Percentiles rank a stretch among this genome's conserved stretches.
Evolutionary conservation across 176 grass and related monocot genomes (phyloP).

Genomic region (Eleusine indica): DNA sequence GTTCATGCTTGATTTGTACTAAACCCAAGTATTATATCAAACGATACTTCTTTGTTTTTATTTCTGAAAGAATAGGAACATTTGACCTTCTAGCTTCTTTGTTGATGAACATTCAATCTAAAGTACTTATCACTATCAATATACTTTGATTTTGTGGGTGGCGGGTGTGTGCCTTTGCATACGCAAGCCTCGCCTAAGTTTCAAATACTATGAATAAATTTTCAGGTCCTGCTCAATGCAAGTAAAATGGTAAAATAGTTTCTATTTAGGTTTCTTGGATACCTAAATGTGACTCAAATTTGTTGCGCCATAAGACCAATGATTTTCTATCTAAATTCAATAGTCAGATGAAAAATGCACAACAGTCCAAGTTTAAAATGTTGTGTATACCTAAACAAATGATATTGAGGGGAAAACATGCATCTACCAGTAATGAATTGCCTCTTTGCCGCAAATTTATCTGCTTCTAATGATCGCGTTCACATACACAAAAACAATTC

Average conservation of each 20-base stretch:
- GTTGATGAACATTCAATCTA: background rate
- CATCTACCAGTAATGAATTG: conserved; percentile 6
- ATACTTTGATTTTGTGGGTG: background rate
- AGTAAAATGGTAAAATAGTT: conserved; percentile 7
- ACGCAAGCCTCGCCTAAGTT: background rate
- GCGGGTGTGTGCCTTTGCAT: background rate
- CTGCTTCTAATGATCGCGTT: conserved; percentile 19
- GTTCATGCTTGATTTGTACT: background rate
- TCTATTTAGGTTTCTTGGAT: conserved; percentile 11
- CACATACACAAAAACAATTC: background rate
- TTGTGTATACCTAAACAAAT: background rate
- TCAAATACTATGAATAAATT: background rate
- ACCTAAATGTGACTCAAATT: background rate
- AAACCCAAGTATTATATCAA: background rate
- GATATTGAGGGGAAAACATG: background rate
- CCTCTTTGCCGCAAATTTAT: conserved; percentile 8
- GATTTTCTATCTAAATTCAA: background rate
- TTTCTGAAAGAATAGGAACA: background rate
- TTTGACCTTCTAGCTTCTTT: background rate
- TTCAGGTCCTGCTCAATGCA: background rate
- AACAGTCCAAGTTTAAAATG: background rate
- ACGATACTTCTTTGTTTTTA: background rate
- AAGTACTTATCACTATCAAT: background rate
- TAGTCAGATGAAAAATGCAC: background rate
- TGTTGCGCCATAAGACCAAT: background rate